Evolutionary conservation across 2,329 filamentous ascomycete species (phyloP).

Genomic region (Diaporthe aspalathi): DNA sequence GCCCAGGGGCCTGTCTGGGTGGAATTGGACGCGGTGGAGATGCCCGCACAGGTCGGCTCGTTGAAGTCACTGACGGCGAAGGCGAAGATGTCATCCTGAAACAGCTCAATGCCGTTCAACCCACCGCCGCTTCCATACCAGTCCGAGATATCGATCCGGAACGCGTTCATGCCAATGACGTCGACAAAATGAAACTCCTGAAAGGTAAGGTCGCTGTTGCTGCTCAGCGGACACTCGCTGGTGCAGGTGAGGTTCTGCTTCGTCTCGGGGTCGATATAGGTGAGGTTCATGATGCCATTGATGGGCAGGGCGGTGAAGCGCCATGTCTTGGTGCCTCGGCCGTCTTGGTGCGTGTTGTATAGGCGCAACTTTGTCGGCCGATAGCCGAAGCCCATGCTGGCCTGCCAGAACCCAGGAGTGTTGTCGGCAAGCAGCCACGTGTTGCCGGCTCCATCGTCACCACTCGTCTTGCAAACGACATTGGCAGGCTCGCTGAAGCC

Average conservation of each 20-base stretch:
- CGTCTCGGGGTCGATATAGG: constrained; percentile 81
- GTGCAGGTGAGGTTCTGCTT: constrained; percentile 80
- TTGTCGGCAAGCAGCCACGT: constrained; percentile 86
- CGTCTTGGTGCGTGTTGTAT: constrained; percentile 87
- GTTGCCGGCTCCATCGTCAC: constrained; percentile 75
- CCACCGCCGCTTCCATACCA: constrained; percentile 91
- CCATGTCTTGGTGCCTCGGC: constrained; percentile 88
- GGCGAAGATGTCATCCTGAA: constrained; percentile 84
- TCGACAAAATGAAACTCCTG: constrained; percentile 97
- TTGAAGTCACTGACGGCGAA: constrained; percentile 92
- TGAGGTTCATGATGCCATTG: constrained; percentile 95
- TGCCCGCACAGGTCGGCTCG: constrained; percentile 80
- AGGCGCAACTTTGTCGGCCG: constrained; percentile 87
- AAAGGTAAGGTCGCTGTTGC: constrained; percentile 71
- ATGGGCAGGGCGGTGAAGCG: constrained; percentile 87
- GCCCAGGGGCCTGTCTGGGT: constrained; percentile 81
- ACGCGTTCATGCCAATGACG: constrained; percentile 84
- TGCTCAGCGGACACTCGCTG: constrained; percentile 84
- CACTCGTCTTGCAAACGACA: constrained; percentile 82
- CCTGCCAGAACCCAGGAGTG: constrained; percentile 83
- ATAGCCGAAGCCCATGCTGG: constrained; percentile 85
- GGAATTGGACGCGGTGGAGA: constrained; percentile 73
- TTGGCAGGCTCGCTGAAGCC: constrained; percentile 82
- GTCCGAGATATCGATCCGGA: constrained; percentile 85
- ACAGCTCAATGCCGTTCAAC: constrained; percentile 86